Percentiles rank a stretch among this genome's conserved stretches.
Conservation (phyloP, 2,329 filamentous ascomycete genomes). For the Verruconis gallopava region DNA sequence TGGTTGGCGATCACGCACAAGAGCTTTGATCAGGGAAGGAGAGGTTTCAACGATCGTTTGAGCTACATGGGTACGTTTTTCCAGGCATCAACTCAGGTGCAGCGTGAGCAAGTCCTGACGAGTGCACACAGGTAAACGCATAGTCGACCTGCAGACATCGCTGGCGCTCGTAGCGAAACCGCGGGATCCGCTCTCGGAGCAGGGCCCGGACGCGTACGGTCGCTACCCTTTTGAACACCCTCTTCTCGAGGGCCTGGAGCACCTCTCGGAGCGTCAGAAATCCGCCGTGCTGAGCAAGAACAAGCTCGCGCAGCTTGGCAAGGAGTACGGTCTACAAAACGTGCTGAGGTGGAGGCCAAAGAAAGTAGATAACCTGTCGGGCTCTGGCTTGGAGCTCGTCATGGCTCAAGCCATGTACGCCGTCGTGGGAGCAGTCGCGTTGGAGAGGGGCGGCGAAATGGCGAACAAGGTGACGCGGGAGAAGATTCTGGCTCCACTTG, state of each 20-base stretch:
- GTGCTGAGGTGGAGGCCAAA: constrained; percentile 84
- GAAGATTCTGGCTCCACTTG: constrained; percentile 48
- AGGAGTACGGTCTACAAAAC: constrained; percentile 54
- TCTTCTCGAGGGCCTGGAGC: constrained; percentile 59
- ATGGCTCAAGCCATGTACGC: constrained; percentile 69
- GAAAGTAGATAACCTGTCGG: constrained; percentile 59
- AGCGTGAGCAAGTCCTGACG: constrained; percentile 5
- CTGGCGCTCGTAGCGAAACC: constrained; percentile 44
- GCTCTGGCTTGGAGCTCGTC: constrained; percentile 63
- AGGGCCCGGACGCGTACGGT: constrained; percentile 25
- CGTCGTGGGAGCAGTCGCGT: constrained; percentile 75
- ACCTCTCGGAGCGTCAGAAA: constrained; percentile 51
- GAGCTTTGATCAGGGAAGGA: constrained; percentile 88
- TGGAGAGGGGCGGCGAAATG: constrained; percentile 71
- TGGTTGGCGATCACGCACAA: constrained; percentile 97
- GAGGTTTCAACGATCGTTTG: constrained; percentile 88
- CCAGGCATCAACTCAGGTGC: not conserved
- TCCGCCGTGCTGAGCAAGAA: constrained; percentile 48
- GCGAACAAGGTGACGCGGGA: constrained; percentile 66
- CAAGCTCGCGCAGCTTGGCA: constrained; percentile 55
- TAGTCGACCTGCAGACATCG: constrained; percentile 51
- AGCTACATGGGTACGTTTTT: constrained; percentile 62
- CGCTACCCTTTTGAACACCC: constrained; percentile 57
- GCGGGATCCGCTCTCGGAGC: constrained; percentile 13
- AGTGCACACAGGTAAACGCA: constrained; percentile 41